Evolutionary conservation across 2,329 filamentous ascomycete species (phyloP), one percentile per base, ranked within the genome.

Genomic region (Fusarium incarnatum): DNA sequence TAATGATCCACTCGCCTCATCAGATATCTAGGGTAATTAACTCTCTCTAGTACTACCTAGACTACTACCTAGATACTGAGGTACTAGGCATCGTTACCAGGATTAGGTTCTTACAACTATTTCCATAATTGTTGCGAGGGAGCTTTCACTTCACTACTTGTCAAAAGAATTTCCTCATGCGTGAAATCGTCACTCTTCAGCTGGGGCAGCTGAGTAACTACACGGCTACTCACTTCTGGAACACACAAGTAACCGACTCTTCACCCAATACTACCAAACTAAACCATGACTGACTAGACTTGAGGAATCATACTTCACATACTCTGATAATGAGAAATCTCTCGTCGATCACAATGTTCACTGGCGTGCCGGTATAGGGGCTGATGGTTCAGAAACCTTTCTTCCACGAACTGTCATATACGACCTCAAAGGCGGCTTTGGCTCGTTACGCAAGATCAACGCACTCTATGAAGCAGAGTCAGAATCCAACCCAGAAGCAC

Each of bases 281-380:
- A 11, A 16, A 6, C 10, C n/a, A 16, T 18, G 4, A 15, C 73
- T 73, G 10, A 75, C 45, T 6, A 22, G 13, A 13, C 8, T 3
- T 13, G 68, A 97, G 92, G 96, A 99, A 85, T 97, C 95, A 2
- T 99, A 99, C 81, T 98, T 98, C 78, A 98, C 94, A 16, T 98
- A 98, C 76, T 85, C 85, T 3, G 83, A 87, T 47, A 67, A 80
- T n/a, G 76, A 78, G 13, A 63, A 74, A 16, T 74, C 79, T 0
- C 66, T 65, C 4, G 68, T 83, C 2, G 78, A 83, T 45, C 84
- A 90, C 67, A 84, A 92, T 77, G 85, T 98, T 53, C 94, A 97
- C 79, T 99, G 97, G 82, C 88, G 95, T 18, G 86, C 92, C 0
- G 96, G 96, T 5, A 79, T 97, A 62, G 94, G 92, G 22, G 89